Conservation (phyloP, 495 filamentous ascomycete genomes). For the Usnea hakonensis region DNA sequence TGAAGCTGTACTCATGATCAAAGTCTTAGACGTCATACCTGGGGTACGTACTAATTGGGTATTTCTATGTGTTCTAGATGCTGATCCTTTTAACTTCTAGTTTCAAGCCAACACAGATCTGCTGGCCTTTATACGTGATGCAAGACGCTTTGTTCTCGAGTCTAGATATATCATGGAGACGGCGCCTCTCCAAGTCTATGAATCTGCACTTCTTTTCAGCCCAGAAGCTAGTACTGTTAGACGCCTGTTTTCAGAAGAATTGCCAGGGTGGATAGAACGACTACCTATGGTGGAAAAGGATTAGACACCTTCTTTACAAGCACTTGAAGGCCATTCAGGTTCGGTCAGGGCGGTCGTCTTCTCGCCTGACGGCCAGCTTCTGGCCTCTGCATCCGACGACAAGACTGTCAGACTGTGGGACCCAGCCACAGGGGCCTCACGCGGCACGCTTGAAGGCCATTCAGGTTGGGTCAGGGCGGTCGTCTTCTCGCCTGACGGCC, state of each 20-base stretch:
- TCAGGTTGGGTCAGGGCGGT: conserved; percentile 24
- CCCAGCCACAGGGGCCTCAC: conserved; percentile 18
- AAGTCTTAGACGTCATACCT: conserved; percentile 1
- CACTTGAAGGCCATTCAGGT: conserved; percentile 21
- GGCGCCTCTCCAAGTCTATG: conserved; percentile 12
- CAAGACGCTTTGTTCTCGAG: conserved; percentile 6
- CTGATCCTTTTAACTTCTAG: conserved; percentile 3
- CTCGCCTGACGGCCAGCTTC: conserved; percentile 24
- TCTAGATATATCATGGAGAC: conserved; percentile 2
- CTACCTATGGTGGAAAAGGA: conserved; percentile 3
- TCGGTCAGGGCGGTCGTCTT: conserved; percentile 27
- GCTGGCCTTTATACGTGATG: conserved; percentile 1
- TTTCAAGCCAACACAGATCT: background rate
- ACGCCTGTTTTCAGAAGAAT: conserved; percentile 1
- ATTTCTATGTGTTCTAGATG: background rate
- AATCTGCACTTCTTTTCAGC: conserved; percentile 6
- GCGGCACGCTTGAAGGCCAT: conserved; percentile 24
- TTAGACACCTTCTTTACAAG: conserved; percentile 15
- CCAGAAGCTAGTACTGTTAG: conserved; percentile 5
- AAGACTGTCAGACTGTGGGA: conserved; percentile 35
- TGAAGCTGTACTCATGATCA: conserved; percentile 10
- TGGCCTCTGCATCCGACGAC: conserved; percentile 32
- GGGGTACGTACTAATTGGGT: background rate
- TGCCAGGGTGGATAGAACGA: conserved; percentile 12
- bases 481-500: conserved; percentile 28